These are phyloP conservation scores for Tricholoma saponaceum DNA, from an alignment of 768 basidiomycete genomes.

Conservation along the genomic window DNA sequence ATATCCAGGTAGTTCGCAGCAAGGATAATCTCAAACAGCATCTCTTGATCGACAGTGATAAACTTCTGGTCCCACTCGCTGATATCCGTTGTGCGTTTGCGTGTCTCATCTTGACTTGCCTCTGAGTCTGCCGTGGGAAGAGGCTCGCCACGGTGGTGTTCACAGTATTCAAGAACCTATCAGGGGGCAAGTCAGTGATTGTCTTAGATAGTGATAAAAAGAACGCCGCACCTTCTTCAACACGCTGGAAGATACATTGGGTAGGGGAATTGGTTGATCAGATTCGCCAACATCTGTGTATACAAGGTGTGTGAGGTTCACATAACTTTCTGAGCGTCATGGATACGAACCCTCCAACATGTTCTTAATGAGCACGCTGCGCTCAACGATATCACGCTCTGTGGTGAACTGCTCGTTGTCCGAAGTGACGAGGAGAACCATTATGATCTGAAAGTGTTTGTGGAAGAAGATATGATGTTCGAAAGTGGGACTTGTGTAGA, in stretches of 20 bases:
- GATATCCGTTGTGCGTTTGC: conserved; percentile 98
- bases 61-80: conserved; percentile 99
- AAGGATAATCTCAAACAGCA: conserved; percentile 99
- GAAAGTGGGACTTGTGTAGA: conserved; percentile 15
- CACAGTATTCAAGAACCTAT: conserved; percentile 98
- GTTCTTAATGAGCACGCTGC: conserved; percentile 96
- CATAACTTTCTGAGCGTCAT: neutral
- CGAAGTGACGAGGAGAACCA: conserved; percentile 89
- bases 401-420: conserved; percentile 94
- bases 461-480: conserved; percentile 12
- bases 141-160: conserved; percentile 97
- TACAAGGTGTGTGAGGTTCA: conserved; percentile 9
- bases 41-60: conserved; percentile 98
- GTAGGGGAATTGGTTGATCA: conserved; percentile 91
- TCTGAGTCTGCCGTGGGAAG: conserved; percentile 82
- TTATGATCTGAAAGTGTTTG: conserved; percentile 27
- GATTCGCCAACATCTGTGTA: conserved; percentile 85
- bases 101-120: conserved; percentile 84
- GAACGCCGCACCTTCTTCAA: conserved; percentile 72
- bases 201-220: neutral
- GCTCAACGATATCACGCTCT: conserved; percentile 92
- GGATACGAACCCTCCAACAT: conserved; percentile 87
- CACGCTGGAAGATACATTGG: conserved; percentile 90
- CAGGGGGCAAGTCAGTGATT: conserved; percentile 1
- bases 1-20: conserved; percentile 99